Evolutionary conservation across 2,329 filamentous ascomycete genomes (phyloP).

Genomic region (Penicillium sp.): DNA sequence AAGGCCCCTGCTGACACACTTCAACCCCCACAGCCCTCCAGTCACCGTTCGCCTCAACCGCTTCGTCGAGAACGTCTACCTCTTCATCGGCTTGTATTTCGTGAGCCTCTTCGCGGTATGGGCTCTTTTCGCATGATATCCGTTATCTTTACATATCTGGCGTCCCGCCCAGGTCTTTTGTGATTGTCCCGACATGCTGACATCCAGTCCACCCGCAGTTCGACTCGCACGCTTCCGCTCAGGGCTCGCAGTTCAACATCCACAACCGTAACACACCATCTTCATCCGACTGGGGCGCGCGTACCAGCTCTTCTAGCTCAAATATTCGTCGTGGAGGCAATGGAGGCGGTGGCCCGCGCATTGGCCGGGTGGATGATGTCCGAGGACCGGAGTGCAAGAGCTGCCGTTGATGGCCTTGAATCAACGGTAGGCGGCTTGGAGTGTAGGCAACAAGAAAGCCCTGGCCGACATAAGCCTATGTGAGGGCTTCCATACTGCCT

Average conservation of each 20-base stretch:
- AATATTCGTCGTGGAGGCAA: conserved; percentile 30
- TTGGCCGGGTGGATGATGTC: conserved; percentile 52
- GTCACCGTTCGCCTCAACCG: conserved; percentile 46
- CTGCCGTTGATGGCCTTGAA: conserved; percentile 33
- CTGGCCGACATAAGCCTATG: not conserved
- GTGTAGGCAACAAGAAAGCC: not conserved
- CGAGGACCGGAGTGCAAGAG: conserved; percentile 52
- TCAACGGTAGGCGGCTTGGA: not conserved
- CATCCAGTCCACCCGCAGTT: conserved; percentile 33
- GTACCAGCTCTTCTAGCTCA: conserved; percentile 13
- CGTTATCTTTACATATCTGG: not conserved
- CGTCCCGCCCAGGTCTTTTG: not conserved
- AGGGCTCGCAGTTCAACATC: conserved; percentile 50
- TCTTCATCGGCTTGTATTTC: conserved; percentile 53
- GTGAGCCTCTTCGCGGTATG: conserved; percentile 52
- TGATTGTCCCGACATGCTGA: conserved; percentile 14
- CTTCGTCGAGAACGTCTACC: conserved; percentile 46
- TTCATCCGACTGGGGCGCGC: conserved; percentile 30
- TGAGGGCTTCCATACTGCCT: not conserved
- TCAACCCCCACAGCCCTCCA: conserved; percentile 42
- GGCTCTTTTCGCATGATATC: not conserved
- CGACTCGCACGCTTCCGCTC: conserved; percentile 49
- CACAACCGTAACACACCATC: conserved; percentile 31
- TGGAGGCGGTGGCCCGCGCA: conserved; percentile 33
- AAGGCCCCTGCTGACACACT: conserved; percentile 3